Conservation (phyloP, 108 stramenopile genomes). For the Skeletonema grethae region DNA sequence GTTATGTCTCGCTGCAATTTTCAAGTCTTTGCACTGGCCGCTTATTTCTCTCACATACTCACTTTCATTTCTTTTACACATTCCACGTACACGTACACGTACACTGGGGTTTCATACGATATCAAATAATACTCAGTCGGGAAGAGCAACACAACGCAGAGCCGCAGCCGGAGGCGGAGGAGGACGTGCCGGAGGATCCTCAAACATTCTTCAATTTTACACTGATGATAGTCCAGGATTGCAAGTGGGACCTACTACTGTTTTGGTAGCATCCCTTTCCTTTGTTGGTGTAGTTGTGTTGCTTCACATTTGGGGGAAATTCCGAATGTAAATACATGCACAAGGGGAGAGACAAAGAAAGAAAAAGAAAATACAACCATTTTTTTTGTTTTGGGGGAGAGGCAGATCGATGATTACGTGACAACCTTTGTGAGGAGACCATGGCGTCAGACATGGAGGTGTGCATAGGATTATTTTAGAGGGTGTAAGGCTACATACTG, state of each 20-base stretch:
- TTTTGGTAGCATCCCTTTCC: conserved; percentile 79
- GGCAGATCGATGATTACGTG: background rate
- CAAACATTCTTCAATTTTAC: conserved; percentile 92
- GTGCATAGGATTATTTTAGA: background rate
- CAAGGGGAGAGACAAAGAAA: background rate
- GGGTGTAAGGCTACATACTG: background rate
- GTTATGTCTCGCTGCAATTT: background rate
- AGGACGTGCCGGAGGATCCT: conserved; percentile 69
- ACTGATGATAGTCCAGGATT: conserved; percentile 93
- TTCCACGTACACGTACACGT: background rate
- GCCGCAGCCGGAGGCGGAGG: conserved; percentile 60
- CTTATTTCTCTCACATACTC: background rate
- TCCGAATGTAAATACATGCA: conserved; percentile 63
- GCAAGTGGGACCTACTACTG: conserved; percentile 92
- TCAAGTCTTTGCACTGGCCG: background rate
- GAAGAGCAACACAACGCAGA: conserved; percentile 63
- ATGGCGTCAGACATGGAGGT: background rate
- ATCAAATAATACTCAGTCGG: conserved; percentile 1
- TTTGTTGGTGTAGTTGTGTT: conserved; percentile 93
- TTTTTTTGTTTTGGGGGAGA: background rate
- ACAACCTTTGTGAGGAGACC: background rate
- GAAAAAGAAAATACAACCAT: background rate
- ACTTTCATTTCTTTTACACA: background rate
- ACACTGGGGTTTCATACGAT: too few relatives aligned
- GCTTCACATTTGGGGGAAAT: conserved; percentile 93